Base-by-base conservation (phyloP, 2,329 filamentous ascomycete species). In the Colletotrichum melonis region DNA sequence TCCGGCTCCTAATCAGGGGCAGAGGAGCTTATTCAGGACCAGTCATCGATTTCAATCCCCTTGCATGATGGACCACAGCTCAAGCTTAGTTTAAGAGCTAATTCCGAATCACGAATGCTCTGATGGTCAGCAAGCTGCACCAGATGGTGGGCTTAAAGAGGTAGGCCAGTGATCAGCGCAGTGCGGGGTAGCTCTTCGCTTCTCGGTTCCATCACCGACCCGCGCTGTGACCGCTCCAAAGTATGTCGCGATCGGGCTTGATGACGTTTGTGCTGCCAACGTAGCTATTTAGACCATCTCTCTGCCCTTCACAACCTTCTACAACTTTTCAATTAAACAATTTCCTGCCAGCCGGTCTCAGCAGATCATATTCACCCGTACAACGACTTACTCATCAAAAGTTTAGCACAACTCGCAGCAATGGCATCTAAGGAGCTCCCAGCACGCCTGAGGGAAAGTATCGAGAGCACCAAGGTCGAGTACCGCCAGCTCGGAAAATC, bases 401-500 rank as follows among this genome's bases (percentile, higher is more conserved):
- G 24, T 5, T 12, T 14, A 32, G 19, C 7, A 64, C 9, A 26
- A 52, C 38, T 42, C 14, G 16, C 52, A 19, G 56, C n/a, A 32
- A 75, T 75, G 73, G 57, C 73, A 14, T 46, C 63, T 26, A 73
- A 63, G 54, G 52, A 74, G 35, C 63, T 74, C 1, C 72, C 72
- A 32, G 22, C 69, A 12, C 58, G 42, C 7, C 76, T 79, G 63
- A 75, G 76, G 64, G 65, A 77, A 69, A 76, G 79, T 11, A 30
- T 83, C 19, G 80, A 82, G 54, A 76, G 75, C 69, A 75, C 84
- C 72, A 87, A 87, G 76, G 82, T 80, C 72, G 84, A 87, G 68
- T 88, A 88, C 77, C 83, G 85, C 77, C 83, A 85, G 67, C 84
- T 93, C 11, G 91, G 92, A 42, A 88, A 87, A 73, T 90, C 87